phyloP scores from a whole-genome alignment of 345 rosid genomes.

The Durio zibethinus region DNA sequence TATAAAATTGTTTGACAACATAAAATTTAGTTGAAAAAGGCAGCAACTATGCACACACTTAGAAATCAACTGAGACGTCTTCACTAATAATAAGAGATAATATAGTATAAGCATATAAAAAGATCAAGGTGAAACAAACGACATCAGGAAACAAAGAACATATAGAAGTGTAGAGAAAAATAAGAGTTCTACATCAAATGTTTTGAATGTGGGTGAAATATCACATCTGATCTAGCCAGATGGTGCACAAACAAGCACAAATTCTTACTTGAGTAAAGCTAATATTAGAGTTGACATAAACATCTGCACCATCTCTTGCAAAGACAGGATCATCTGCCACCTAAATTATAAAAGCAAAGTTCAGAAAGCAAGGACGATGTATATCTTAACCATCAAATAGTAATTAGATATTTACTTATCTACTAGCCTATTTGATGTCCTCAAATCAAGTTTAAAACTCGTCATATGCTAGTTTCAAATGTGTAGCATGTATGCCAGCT shows the following conservation, averaged over 20 bases:
- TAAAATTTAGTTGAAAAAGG: not conserved
- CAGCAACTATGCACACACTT: not conserved
- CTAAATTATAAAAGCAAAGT: slow-evolving; percentile 36
- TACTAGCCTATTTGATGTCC: not conserved
- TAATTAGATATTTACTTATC: not conserved
- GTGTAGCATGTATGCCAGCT: not conserved
- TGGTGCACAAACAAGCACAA: slow-evolving; percentile 3
- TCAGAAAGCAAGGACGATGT: slow-evolving; percentile 15
- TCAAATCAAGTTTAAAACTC: not conserved
- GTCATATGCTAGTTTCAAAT: not conserved
- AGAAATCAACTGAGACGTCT: not conserved
- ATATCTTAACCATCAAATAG: not conserved
- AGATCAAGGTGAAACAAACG: not conserved
- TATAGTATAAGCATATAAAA: not conserved
- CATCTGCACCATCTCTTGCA: slow-evolving; percentile 85
- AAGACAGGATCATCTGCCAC: slow-evolving; percentile 76
- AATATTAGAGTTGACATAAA: slow-evolving; percentile 74
- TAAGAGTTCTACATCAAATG: not conserved
- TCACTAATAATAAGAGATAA: not conserved
- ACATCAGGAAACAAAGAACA: not conserved
- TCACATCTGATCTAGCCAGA: not conserved
- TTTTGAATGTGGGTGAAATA: not conserved
- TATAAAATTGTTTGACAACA: not conserved
- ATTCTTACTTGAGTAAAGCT: slow-evolving; percentile 84
- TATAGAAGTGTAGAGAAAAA: not conserved